Evolutionary conservation across 257 asterid species (phyloP).

Genomic region (Petrea volubilis): DNA sequence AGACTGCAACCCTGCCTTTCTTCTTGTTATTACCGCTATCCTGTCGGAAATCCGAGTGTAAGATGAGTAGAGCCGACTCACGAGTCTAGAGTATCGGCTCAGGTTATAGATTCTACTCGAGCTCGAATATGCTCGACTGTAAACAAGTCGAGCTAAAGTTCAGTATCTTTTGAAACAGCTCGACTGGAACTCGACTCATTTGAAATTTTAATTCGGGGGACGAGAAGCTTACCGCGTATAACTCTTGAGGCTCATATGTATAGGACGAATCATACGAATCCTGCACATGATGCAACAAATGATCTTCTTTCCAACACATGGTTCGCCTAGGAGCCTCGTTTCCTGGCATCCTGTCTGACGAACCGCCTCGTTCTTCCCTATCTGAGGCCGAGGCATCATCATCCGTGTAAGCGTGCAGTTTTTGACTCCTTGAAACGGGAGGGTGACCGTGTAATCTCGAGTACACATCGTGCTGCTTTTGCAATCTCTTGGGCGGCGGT

Average conservation of each 20-base stretch:
- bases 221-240: slow-evolving; percentile 44
- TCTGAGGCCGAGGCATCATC: slow-evolving; percentile 29
- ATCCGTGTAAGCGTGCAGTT: background rate
- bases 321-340: slow-evolving; percentile 22
- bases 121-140: no score
- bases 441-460: slow-evolving; percentile 31
- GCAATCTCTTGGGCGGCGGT: slow-evolving; percentile 46
- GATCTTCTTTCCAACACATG: slow-evolving; percentile 34
- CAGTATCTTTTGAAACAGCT: no score
- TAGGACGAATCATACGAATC: slow-evolving; percentile 46
- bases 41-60: no score
- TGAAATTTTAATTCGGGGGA: no score
- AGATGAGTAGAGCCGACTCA: no score
- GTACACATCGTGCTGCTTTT: slow-evolving; percentile 35
- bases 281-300: slow-evolving; percentile 20
- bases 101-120: no score
- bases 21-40: slow-evolving; percentile 34
- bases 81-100: no score
- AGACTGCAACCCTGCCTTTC: slow-evolving; percentile 46
- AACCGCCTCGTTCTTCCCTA: slow-evolving; percentile 27
- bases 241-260: slow-evolving; percentile 37
- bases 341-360: slow-evolving; percentile 12
- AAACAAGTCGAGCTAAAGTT: no score
- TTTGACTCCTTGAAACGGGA: slow-evolving; percentile 34
- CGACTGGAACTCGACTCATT: no score